Evolutionary conservation across 106 monocot genomes (phyloP), one percentile per base, ranked within the genome.

Genomic region (Dendrobium officinale): DNA sequence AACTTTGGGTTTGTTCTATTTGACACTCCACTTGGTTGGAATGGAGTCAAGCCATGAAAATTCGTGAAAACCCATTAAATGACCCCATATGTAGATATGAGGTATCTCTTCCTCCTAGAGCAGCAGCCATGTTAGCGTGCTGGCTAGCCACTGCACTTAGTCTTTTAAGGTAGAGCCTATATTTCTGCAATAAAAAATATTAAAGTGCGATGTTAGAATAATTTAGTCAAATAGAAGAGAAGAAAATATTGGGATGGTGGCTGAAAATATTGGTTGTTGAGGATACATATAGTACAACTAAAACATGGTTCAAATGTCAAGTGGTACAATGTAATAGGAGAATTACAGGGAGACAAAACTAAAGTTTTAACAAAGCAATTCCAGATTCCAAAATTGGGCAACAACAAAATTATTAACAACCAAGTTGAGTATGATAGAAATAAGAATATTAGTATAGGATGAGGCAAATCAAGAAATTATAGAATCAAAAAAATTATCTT

Each of bases 141-240:
- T 92, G 92, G 77, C 75, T 87, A 29, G 88, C 85, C 78, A 88
- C 90, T 55, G 86, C 88, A 79, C 85, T 85, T 15, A 92, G 78
- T 73, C 90, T 85, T 85, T 90, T 95, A 70, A 92, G 87, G 80
- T 88, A 92, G 20, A 95, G 87, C 79, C 95, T 85, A 77, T 88
- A 95, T 72, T 95, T 95, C 95, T 95, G 95, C 80, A 88, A 85
- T 80, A 22, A 24, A 42, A 74, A 45, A 11, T 5, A 72, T 56
- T 43, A 26, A 27, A 44, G 70, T 31, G 11, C 15, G 7, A 37
- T 15, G 37, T 70, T 31, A 70, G 70, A 33, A 37, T 11, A 37
- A 9, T 20, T 31, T 10, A 33, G 33, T 31, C 9, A 70, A 7
- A 70, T 70, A 70, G 27, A 70, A 70, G 15, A 31, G 1, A 37